A percentile compares a stretch with the other conserved stretches of the same genome.
phyloP scores from a whole-genome alignment of 495 filamentous ascomycete species.

The Penicillium argentinense region DNA sequence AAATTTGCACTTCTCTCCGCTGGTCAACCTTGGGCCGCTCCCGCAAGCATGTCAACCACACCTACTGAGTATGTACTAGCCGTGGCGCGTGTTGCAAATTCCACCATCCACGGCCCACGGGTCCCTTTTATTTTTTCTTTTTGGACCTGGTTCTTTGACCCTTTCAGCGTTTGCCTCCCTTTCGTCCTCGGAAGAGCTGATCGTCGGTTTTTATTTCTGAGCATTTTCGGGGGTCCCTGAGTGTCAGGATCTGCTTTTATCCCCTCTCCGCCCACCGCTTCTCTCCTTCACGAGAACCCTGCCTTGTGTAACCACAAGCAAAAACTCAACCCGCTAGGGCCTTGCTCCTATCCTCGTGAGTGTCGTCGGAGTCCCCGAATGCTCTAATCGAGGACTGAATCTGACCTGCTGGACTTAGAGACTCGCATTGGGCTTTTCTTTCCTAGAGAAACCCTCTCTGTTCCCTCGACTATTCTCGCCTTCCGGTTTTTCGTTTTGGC shows the following conservation, averaged over 20 bases:
- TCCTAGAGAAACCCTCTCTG: not conserved
- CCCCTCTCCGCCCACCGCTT: constrained; percentile 2
- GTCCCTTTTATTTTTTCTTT: constrained; percentile 3
- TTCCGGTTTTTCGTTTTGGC: constrained; percentile 10
- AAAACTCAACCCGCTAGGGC: constrained; percentile 2
- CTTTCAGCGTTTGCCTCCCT: not conserved
- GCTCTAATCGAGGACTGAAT: not conserved
- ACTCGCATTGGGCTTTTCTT: not conserved
- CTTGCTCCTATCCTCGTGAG: constrained; percentile 1
- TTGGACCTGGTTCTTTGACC: not conserved
- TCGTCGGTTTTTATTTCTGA: constrained; percentile 3
- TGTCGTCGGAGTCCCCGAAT: not conserved
- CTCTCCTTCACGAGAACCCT: constrained; percentile 5
- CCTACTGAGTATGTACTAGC: not conserved
- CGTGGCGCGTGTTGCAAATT: constrained; percentile 4
- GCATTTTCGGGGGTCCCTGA: not conserved
- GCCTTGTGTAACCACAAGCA: constrained; percentile 11
- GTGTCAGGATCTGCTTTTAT: too few species aligned
- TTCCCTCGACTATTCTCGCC: not conserved
- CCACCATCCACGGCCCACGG: not conserved
- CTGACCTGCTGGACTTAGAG: not conserved
- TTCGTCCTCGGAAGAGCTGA: not conserved
- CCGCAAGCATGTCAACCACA: too few species aligned
- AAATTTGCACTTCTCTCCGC: too few species aligned
- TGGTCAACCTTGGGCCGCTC: not conserved